Base-by-base conservation (phyloP, 768 basidiomycete species). In the Tephrocybe rancida region DNA sequence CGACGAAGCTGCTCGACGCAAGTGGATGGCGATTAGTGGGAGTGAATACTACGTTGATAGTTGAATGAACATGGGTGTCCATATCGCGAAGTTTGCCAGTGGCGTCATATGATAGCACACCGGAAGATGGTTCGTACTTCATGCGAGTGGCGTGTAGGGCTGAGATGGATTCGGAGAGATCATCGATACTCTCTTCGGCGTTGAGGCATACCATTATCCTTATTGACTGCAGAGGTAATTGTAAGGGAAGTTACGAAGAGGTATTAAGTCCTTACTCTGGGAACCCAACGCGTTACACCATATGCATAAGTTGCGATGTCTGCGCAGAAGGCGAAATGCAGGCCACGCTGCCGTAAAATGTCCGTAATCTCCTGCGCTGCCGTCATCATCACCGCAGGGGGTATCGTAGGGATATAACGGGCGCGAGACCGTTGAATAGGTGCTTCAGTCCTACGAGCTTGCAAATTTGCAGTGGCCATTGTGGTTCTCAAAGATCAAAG, bases 371-470 rank as follows among this genome's bases (percentile, higher is more conserved):
- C 44, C 16, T 29, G 13, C 16, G 51, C 51, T 18, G 25, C 37
- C 51, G 35, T 45, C 35, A 52, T 45, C 51, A 24, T 44, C 25
- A 44, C 6, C 22, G 27, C 44, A 27, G 44, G 44, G 6, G 44
- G 26, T 9, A 29, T 18, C 27, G 6, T 18, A 19, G 39, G 39
- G 19, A 3, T 10, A 9, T 44, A 25, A 25, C 42, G 26, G 8
- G 25, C 16, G 10, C 44, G 44, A 27, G 9, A 5, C 83, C 86
- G 13, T 3, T 5, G 39, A 18, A 11, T 10, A 11, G 37, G n/a
- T 11, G n/a, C 30, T 13, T 32, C 7, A 7, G 30, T 32, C 30
- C n/a, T n/a, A n/a, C n/a, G n/a, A n/a, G n/a, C n/a, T n/a, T n/a
- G n/a, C n/a, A n/a, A n/a, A n/a, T n/a, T n/a, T n/a, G n/a, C n/a